Conservation (phyloP, 306 rosid genomes). For the Prunus persica region DNA sequence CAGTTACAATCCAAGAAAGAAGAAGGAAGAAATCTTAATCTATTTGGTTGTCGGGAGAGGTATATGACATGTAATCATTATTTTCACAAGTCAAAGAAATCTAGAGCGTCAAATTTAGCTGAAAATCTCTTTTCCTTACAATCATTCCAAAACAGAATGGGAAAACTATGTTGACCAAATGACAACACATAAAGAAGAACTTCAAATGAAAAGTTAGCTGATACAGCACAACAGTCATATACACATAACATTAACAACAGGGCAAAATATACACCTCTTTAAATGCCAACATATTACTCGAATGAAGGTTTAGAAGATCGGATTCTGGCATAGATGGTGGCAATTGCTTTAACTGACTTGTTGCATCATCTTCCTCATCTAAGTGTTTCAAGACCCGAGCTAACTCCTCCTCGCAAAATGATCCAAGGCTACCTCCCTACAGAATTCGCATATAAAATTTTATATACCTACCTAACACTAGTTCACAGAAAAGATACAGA, state of each 20-base stretch:
- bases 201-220: background rate
- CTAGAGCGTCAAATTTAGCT: background rate
- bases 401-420: conserved; percentile 88
- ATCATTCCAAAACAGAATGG: background rate
- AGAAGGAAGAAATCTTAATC: background rate
- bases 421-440: conserved; percentile 83
- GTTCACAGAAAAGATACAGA: background rate
- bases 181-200: background rate
- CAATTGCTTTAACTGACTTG: conserved; percentile 66
- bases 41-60: background rate
- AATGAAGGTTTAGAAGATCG: conserved; percentile 50
- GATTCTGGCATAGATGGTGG: conserved; percentile 63
- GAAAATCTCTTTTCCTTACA: background rate
- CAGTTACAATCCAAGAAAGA: background rate
- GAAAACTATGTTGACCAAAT: background rate
- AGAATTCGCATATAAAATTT: background rate
- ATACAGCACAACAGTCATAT: background rate
- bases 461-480: background rate
- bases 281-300: conserved; percentile 42
- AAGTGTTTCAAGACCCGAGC: conserved; percentile 70
- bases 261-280: conserved; percentile 49
- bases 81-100: background rate
- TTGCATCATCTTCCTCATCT: conserved; percentile 98
- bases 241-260: background rate
- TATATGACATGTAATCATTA: background rate